These are phyloP conservation scores for Amanita inopinata DNA, from an alignment of 768 basidiomycete genomes.

Conservation along the genomic window DNA sequence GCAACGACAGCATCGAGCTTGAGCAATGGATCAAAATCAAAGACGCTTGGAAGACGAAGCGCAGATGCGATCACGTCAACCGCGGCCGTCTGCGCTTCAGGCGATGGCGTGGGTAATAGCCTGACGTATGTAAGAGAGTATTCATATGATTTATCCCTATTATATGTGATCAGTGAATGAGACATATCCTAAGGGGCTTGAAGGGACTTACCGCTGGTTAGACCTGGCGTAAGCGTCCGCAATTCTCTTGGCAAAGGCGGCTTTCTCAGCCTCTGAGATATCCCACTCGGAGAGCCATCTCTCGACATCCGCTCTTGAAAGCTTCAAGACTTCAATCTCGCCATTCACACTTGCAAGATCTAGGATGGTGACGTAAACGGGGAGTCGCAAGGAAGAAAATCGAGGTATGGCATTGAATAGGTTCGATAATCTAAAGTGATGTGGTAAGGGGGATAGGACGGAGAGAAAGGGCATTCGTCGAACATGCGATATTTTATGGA, in stretches of 20 bases:
- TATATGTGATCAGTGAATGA: background rate
- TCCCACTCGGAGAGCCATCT: constrained; percentile 72
- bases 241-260: constrained; percentile 54
- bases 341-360: constrained; percentile 47
- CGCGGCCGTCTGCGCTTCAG: constrained; percentile 42
- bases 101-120: constrained; percentile 46
- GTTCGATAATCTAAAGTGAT: constrained; percentile 56
- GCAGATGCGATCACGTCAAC: constrained; percentile 53
- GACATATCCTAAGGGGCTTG: constrained; percentile 2
- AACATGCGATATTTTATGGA: constrained; percentile 71
- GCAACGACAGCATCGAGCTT: constrained; percentile 63
- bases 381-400: constrained; percentile 50
- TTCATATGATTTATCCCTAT: constrained; percentile 52
- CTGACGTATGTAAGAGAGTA: constrained; percentile 55
- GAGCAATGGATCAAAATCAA: constrained; percentile 78
- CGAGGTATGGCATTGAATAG: constrained; percentile 71
- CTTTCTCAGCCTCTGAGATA: constrained; percentile 51
- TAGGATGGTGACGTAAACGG: constrained; percentile 46
- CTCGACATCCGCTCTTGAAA: constrained; percentile 54
- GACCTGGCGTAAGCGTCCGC: constrained; percentile 48
- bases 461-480: constrained; percentile 17
- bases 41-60: constrained; percentile 53
- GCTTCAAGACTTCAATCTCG: constrained; percentile 51
- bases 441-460: constrained; percentile 5
- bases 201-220: constrained; percentile 44